Conservation (phyloP, 495 filamentous ascomycete genomes). For the Penicillium taxi region DNA sequence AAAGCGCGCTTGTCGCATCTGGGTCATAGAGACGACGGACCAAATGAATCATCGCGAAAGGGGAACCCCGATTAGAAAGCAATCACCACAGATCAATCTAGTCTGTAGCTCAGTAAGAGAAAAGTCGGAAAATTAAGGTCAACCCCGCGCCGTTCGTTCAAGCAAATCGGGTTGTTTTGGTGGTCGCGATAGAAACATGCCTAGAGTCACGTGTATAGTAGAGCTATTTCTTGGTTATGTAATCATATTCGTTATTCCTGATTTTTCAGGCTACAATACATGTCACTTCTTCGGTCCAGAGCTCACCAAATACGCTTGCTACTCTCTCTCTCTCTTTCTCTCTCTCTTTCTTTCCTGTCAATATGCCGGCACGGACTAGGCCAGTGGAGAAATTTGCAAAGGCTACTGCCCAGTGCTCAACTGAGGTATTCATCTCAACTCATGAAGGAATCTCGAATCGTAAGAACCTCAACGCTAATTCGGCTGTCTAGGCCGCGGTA, state of each 20-base stretch:
- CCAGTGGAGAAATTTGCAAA: conserved; percentile 87
- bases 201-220: conserved; percentile 14
- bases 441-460: neutral
- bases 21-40: conserved; percentile 43
- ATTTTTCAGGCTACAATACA: conserved; percentile 1
- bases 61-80: conserved; percentile 2
- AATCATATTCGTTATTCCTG: conserved; percentile 8
- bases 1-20: conserved; percentile 44
- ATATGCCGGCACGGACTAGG: conserved; percentile 38
- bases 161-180: conserved; percentile 21
- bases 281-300: no score
- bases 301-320: no score
- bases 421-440: conserved; percentile 50
- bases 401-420: conserved; percentile 72
- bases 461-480: conserved; percentile 7
- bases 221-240: conserved; percentile 13
- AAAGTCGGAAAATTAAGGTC: conserved; percentile 1
- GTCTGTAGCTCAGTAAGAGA: conserved; percentile 12
- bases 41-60: conserved; percentile 40
- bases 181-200: conserved; percentile 26
- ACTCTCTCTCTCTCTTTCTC: no score
- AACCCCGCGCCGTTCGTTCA: neutral
- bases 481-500: conserved; percentile 55
- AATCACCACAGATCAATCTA: conserved; percentile 14
- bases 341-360: no score